Conservation (phyloP, 805 yeast species). For the Wickerhamomyces rabaulensis region DNA sequence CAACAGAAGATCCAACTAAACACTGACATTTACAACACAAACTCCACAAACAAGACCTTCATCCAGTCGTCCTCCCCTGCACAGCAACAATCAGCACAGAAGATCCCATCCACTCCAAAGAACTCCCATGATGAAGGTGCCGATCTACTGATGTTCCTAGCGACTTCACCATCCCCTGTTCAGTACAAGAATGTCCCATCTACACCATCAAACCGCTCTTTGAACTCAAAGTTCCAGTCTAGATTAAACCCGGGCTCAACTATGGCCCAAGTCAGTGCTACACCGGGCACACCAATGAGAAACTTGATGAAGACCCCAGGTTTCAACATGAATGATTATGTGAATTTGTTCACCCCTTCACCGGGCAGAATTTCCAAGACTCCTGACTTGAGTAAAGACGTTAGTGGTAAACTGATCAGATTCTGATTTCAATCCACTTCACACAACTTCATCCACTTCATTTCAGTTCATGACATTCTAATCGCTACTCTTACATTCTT, state of each 20-base stretch:
- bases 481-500: too few species aligned
- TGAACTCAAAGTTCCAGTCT: not conserved
- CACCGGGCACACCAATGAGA: conserved; percentile 26
- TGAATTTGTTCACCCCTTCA: conserved; percentile 73
- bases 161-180: conserved; percentile 72
- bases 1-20: conserved; percentile 19
- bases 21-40: conserved; percentile 21
- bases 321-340: conserved; percentile 79
- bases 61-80: conserved; percentile 17
- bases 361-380: conserved; percentile 37
- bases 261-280: conserved; percentile 2
- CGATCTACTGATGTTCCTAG: conserved; percentile 71
- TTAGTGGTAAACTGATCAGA: conserved; percentile 23
- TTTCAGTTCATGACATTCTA: not conserved
- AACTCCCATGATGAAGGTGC: conserved; percentile 59
- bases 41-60: conserved; percentile 23
- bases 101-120: conserved; percentile 19
- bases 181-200: conserved; percentile 22
- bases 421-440: too few species aligned
- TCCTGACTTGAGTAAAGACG: conserved; percentile 27
- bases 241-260: conserved; percentile 5
- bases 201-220: conserved; percentile 16
- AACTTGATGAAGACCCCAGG: conserved; percentile 47
- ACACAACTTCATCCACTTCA: too few species aligned
- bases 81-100: conserved; percentile 6